These are phyloP conservation scores for Begonia masoniana DNA, from an alignment of 306 rosid species.

Conservation along the genomic window DNA sequence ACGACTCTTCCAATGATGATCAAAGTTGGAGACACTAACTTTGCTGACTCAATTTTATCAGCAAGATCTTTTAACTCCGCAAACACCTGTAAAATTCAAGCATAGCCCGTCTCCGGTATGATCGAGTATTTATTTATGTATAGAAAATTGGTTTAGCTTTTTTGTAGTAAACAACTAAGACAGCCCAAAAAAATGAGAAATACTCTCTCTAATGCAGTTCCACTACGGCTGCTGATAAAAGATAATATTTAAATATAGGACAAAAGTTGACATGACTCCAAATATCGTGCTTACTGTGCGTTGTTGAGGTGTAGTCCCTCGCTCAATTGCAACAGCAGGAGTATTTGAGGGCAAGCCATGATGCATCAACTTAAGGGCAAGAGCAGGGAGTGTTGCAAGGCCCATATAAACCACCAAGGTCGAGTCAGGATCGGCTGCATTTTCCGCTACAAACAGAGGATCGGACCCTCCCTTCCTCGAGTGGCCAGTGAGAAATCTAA, in stretches of 20 bases:
- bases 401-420: slow-evolving; percentile 97
- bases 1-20: slow-evolving; percentile 87
- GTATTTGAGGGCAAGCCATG: slow-evolving; percentile 69
- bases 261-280: not conserved
- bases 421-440: slow-evolving; percentile 77
- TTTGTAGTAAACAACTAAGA: too few relatives aligned
- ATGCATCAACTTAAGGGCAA: slow-evolving; percentile 65
- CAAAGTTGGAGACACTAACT: slow-evolving; percentile 69
- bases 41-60: slow-evolving; percentile 36
- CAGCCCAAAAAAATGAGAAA: too few relatives aligned
- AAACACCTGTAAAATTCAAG: slow-evolving; percentile 51
- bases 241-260: not conserved
- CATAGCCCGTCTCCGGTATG: not conserved
- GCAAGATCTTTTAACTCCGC: slow-evolving; percentile 70
- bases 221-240: too few relatives aligned
- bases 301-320: slow-evolving; percentile 87
- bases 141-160: too few relatives aligned
- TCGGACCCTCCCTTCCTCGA: slow-evolving; percentile 85
- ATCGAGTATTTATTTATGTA: too few relatives aligned
- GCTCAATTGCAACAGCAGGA: slow-evolving; percentile 87
- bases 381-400: slow-evolving; percentile 79
- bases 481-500: slow-evolving; percentile 86
- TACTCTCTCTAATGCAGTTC: too few relatives aligned
- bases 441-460: slow-evolving; percentile 85
- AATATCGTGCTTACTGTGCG: slow-evolving; percentile 43